A percentile compares a stretch with the other conserved stretches of the same genome.
phyloP scores from a whole-genome alignment of 345 rosid genomes.

The Ceriops tagal region DNA sequence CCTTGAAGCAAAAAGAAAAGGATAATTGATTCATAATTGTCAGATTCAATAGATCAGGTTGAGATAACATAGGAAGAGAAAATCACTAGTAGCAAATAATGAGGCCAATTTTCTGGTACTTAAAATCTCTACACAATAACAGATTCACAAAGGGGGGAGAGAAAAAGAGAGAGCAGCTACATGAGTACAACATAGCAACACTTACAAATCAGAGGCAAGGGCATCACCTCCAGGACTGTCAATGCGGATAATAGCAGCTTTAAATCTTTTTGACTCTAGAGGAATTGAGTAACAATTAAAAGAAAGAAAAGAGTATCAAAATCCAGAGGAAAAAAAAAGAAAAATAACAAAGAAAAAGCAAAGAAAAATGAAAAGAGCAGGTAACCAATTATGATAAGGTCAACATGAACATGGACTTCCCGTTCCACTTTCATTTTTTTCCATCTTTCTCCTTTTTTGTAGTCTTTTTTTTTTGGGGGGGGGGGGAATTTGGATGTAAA shows the following conservation, averaged over 20 bases:
- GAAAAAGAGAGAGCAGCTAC: neutral
- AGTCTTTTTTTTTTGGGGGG: no score
- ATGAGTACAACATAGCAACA: constrained; percentile 19
- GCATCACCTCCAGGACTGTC: constrained; percentile 99
- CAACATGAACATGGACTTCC: neutral
- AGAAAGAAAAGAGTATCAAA: neutral
- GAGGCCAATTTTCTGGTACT: no score
- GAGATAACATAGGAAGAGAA: neutral
- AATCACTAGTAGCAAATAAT: neutral
- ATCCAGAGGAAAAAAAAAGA: constrained; percentile 13
- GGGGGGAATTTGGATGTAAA: no score
- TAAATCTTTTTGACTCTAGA: constrained; percentile 66
- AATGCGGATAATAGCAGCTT: constrained; percentile 85
- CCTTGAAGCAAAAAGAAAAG: neutral
- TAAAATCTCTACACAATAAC: neutral
- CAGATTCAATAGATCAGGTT: neutral
- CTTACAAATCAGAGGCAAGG: constrained; percentile 98
- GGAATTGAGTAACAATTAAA: neutral
- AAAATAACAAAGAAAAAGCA: neutral
- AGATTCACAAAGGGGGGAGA: neutral
- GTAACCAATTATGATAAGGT: constrained; percentile 4
- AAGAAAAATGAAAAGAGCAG: neutral
- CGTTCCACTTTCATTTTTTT: neutral
- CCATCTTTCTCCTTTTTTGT: no score
- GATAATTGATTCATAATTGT: neutral